Conservation (phyloP, 345 rosid genomes). For the Brassica rapa region DNA sequence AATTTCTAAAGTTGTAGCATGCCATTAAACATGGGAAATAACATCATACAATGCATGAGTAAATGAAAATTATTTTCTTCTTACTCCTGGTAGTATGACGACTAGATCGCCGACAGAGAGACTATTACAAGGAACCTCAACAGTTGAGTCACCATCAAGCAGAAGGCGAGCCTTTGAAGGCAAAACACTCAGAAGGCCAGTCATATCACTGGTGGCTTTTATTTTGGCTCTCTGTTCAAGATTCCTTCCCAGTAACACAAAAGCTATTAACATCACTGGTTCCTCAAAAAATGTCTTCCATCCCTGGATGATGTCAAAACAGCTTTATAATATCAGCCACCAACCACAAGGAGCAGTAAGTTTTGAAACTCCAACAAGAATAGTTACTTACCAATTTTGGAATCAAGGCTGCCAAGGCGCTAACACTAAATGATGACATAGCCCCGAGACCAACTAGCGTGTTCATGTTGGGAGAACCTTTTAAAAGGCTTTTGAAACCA, state of each 20-base stretch:
- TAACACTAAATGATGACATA: slow-evolving; percentile 85
- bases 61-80: slow-evolving; percentile 40
- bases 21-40: slow-evolving; percentile 16
- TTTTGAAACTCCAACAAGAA: not conserved
- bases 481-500: slow-evolving; percentile 77
- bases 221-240: slow-evolving; percentile 98
- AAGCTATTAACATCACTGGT: slow-evolving; percentile 90
- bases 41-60: slow-evolving; percentile 25
- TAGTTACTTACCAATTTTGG: slow-evolving; percentile 68
- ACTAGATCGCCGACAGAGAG: slow-evolving; percentile 87
- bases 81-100: slow-evolving; percentile 91
- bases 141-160: slow-evolving; percentile 60
- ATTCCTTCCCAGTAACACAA: slow-evolving; percentile 93
- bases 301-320: slow-evolving; percentile 59
- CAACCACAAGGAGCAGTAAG: slow-evolving; percentile 11
- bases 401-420: slow-evolving; percentile 77
- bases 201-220: slow-evolving; percentile 97
- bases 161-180: slow-evolving; percentile 95
- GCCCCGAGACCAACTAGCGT: slow-evolving; percentile 98
- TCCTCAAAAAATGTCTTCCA: slow-evolving; percentile 99
- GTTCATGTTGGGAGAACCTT: slow-evolving; percentile 92
- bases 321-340: slow-evolving; percentile 23
- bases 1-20: not conserved
- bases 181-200: slow-evolving; percentile 79
- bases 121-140: slow-evolving; percentile 84